These are phyloP conservation scores for Metarhizium guizhouense DNA, from an alignment of 2,329 filamentous ascomycete species.

Conservation along the genomic window DNA sequence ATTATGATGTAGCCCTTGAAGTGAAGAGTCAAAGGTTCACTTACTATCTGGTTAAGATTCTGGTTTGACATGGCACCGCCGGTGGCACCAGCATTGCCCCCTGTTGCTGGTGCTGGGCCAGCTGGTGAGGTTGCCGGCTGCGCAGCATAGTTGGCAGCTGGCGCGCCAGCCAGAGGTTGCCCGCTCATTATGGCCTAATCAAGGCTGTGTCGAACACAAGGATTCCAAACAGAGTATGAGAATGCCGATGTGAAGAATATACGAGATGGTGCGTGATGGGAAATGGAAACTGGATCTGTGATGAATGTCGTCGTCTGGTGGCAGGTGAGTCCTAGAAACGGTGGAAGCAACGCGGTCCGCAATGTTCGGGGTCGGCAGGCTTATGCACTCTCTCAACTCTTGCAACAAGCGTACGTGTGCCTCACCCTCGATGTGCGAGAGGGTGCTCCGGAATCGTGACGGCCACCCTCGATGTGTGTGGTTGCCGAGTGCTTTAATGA, in stretches of 20 bases:
- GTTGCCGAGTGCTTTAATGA: background rate
- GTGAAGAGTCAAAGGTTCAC: slow-evolving; percentile 21
- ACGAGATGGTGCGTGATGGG: background rate
- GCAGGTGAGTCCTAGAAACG: background rate
- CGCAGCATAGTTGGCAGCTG: slow-evolving; percentile 21
- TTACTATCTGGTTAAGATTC: slow-evolving; percentile 92
- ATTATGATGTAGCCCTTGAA: slow-evolving; percentile 7
- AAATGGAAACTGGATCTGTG: background rate
- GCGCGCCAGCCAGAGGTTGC: slow-evolving; percentile 21
- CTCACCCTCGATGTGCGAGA: background rate
- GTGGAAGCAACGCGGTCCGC: background rate
- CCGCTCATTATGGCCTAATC: slow-evolving; percentile 21
- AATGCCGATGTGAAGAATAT: background rate
- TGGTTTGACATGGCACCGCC: slow-evolving; percentile 60
- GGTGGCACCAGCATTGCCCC: slow-evolving; percentile 19
- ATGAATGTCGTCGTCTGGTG: background rate
- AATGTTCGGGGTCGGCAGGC: background rate
- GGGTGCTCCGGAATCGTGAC: background rate
- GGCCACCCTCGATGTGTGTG: background rate
- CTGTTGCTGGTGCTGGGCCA: slow-evolving; percentile 19
- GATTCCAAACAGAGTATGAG: background rate
- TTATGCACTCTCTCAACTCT: background rate
- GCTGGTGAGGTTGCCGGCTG: slow-evolving; percentile 26
- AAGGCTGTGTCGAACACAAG: background rate
- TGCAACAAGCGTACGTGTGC: background rate